Conservation (phyloP, 345 rosid species). For the Boechera retrofracta region DNA sequence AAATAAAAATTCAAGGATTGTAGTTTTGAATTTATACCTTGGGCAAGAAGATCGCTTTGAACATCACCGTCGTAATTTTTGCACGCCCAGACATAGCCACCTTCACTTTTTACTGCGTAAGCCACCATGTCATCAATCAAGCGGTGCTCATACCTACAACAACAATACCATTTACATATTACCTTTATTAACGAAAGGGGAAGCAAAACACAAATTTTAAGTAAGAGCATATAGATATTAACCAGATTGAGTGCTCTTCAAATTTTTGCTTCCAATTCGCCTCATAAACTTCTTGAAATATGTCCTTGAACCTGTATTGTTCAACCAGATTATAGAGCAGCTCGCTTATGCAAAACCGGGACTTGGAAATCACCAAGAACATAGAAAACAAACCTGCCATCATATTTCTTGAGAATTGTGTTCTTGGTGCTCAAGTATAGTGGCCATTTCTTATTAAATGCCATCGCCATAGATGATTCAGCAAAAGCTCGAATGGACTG, state of each 20-base stretch:
- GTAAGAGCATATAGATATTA: slow-evolving; percentile 34
- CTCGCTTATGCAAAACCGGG: background rate
- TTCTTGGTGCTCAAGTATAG: slow-evolving; percentile 96
- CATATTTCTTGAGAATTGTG: slow-evolving; percentile 96
- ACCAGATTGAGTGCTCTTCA: slow-evolving; percentile 94
- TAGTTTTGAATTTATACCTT: slow-evolving; percentile 54
- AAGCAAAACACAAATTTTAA: slow-evolving; percentile 6
- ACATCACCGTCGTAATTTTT: slow-evolving; percentile 99
- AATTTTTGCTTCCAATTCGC: slow-evolving; percentile 90
- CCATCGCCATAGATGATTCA: slow-evolving; percentile 90
- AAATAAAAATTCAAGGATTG: background rate
- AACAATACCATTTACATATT: slow-evolving; percentile 1
- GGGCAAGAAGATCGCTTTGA: slow-evolving; percentile 98
- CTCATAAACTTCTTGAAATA: slow-evolving; percentile 93
- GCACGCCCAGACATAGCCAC: slow-evolving; percentile 99
- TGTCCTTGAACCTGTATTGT: slow-evolving; percentile 85
- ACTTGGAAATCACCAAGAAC: slow-evolving; percentile 21
- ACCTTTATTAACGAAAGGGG: background rate
- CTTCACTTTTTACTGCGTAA: slow-evolving; percentile 91
- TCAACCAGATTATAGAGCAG: slow-evolving; percentile 25
- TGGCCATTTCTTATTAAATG: slow-evolving; percentile 91
- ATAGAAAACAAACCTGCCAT: slow-evolving; percentile 77
- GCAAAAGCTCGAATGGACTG: slow-evolving; percentile 95
- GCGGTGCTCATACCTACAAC: slow-evolving; percentile 94
- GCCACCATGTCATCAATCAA: slow-evolving; percentile 99